These are phyloP conservation scores for Cryptosporidium canis DNA, from an alignment of 169 alveolate genomes.

Conservation along the genomic window DNA sequence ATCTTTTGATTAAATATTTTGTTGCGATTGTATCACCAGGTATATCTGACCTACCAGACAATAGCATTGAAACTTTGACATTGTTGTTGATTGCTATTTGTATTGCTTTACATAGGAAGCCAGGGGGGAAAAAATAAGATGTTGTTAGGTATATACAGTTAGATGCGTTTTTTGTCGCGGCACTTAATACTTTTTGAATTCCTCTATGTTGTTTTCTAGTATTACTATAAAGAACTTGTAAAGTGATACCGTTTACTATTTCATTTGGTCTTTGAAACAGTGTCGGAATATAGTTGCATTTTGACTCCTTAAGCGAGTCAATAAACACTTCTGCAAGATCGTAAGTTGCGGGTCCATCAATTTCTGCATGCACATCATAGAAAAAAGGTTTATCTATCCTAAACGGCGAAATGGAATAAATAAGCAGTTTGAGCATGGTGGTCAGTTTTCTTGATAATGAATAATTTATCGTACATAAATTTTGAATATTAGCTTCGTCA, in stretches of 20 bases:
- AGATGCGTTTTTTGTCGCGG: conserved; percentile 76
- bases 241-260: conserved; percentile 70
- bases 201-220: conserved; percentile 47
- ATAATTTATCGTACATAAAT: conserved; percentile 69
- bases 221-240: conserved; percentile 64
- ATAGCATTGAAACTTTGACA: conserved; percentile 77
- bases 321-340: conserved; percentile 61
- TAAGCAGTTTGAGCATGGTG: conserved; percentile 77
- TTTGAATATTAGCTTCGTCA: conserved; percentile 42
- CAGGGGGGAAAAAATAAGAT: conserved; percentile 86
- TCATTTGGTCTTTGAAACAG: conserved; percentile 75
- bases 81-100: conserved; percentile 78
- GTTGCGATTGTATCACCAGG: conserved; percentile 84
- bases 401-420: conserved; percentile 69
- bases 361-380: conserved; percentile 80
- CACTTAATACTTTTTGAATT: conserved; percentile 51
- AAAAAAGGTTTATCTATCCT: conserved; percentile 74
- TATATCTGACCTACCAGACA: conserved; percentile 86
- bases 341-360: conserved; percentile 76
- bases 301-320: conserved; percentile 58
- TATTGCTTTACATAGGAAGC: conserved; percentile 79
- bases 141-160: conserved; percentile 80
- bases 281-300: neutral
- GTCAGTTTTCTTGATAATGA: conserved; percentile 66
- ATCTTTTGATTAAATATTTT: conserved; percentile 79